Evolutionary conservation across 768 basidiomycete genomes (phyloP).

Genomic region (Termitomyces sp.): DNA sequence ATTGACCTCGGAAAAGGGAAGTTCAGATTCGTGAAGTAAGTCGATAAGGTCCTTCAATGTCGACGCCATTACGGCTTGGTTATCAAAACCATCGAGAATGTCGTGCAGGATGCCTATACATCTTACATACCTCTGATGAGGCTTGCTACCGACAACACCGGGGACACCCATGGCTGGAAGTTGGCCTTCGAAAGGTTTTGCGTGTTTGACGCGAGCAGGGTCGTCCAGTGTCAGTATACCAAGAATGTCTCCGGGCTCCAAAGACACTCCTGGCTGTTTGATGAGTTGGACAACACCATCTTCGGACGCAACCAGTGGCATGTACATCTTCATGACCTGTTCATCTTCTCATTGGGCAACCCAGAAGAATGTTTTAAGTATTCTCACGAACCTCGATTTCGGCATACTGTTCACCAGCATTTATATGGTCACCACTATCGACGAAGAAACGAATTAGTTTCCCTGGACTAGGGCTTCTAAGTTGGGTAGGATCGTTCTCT

Average conservation of each 20-base stretch:
- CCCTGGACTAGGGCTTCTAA: slow-evolving; percentile 93
- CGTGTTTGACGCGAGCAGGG: slow-evolving; percentile 93
- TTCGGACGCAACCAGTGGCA: slow-evolving; percentile 93
- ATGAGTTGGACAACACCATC: slow-evolving; percentile 93
- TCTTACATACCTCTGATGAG: slow-evolving; percentile 78
- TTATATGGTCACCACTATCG: slow-evolving; percentile 96
- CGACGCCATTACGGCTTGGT: slow-evolving; percentile 83
- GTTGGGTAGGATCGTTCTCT: slow-evolving; percentile 98
- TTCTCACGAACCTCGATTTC: slow-evolving; percentile 79
- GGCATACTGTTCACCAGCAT: slow-evolving; percentile 94
- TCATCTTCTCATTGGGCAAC: background rate
- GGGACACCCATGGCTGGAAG: slow-evolving; percentile 86
- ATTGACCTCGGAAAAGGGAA: slow-evolving; percentile 82
- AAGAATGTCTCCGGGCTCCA: slow-evolving; percentile 95
- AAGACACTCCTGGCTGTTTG: slow-evolving; percentile 96
- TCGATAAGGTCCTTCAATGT: slow-evolving; percentile 85
- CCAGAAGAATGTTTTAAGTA: background rate
- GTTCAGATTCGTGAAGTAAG: slow-evolving; percentile 76
- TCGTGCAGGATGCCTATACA: slow-evolving; percentile 78
- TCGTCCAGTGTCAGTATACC: slow-evolving; percentile 97
- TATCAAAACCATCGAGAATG: slow-evolving; percentile 95
- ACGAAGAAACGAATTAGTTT: slow-evolving; percentile 93
- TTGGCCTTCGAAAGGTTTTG: slow-evolving; percentile 95
- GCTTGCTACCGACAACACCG: slow-evolving; percentile 80
- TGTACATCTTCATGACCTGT: slow-evolving; percentile 99